Evolutionary conservation across 179 eudicot species (phyloP).

Genomic region (Monotropa hypopitys): DNA sequence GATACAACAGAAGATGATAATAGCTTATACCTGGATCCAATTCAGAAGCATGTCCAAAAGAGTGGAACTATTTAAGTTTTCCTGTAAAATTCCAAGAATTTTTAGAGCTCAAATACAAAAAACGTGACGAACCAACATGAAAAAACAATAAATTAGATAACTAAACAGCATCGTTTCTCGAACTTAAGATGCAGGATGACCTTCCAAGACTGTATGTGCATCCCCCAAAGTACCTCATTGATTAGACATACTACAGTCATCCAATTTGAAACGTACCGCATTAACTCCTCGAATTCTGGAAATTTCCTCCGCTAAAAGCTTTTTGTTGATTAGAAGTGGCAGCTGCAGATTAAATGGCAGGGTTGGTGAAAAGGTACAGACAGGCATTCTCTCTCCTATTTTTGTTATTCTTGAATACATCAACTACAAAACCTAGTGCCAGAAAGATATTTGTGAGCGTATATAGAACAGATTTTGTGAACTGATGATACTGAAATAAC

Average conservation of each 20-base stretch:
- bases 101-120: constrained; percentile 1
- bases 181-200: background rate
- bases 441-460: constrained; percentile 1
- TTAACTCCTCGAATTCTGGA: constrained; percentile 43
- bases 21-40: constrained; percentile 76
- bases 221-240: background rate
- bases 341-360: constrained; percentile 37
- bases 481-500: background rate
- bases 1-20: background rate
- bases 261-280: constrained; percentile 28
- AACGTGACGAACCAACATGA: background rate
- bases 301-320: constrained; percentile 47
- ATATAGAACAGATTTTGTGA: background rate
- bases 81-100: constrained; percentile 30
- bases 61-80: constrained; percentile 26
- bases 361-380: background rate
- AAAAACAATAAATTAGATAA: background rate
- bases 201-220: background rate
- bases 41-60: constrained; percentile 72
- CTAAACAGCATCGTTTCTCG: background rate
- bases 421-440: constrained; percentile 5
- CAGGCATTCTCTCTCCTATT: background rate
- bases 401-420: background rate
- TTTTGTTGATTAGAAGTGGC: constrained; percentile 57
- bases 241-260: background rate